Base-by-base conservation (phyloP, 2,329 filamentous ascomycete genomes). In the Neoarthrinium moseri region DNA sequence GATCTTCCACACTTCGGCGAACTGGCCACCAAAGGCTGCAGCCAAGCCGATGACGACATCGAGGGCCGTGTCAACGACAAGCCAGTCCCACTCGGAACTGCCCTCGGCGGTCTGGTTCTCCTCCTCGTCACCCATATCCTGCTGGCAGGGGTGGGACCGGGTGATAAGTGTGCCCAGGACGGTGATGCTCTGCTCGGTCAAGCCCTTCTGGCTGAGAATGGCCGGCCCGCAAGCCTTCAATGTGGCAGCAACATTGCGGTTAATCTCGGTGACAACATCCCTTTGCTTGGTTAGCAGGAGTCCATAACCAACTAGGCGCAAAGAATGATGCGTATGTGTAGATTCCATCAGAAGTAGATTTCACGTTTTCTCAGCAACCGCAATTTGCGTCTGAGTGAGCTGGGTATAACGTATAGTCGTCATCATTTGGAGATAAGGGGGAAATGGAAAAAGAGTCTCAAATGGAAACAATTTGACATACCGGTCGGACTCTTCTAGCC, bases 361-460 rank as follows among this genome's bases (percentile, higher is more conserved):
- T 77, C 72, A 81, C 86, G 90, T 75, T 72, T 95, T 94, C 85
- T 85, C 89, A 90, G 87, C 90, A 95, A 84, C 73, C 83, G 83
- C 87, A 83, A 72, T 74, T 80, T 73, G 89, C 85, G 86, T 97
- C 87, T 89, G 89, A 96, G 91, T 96, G 92, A 96, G 91, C 91
- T 96, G 91, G 91, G 92, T 92, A 81, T 92, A 91, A 91, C 89
- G 89, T 84, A 82, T 74, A 70, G 75, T 81, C 77, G 72, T 96
- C 91, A 96, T 96, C 91, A 90, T 85, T 61, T 71, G 64, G 66
- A 62, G 49, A n/a, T n/a, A 27, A 26, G 32, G 46, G 48, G 34
- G 42, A 55, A 51, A 42, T 46, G 52, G 47, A 32, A 58, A 51
- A 46, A 51, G 48, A 33, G 45, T 51, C 47, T 47, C 46, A 52